phyloP scores from a whole-genome alignment of 2,329 filamentous ascomycete species.

The Scopulariopsis brevicaulis region DNA sequence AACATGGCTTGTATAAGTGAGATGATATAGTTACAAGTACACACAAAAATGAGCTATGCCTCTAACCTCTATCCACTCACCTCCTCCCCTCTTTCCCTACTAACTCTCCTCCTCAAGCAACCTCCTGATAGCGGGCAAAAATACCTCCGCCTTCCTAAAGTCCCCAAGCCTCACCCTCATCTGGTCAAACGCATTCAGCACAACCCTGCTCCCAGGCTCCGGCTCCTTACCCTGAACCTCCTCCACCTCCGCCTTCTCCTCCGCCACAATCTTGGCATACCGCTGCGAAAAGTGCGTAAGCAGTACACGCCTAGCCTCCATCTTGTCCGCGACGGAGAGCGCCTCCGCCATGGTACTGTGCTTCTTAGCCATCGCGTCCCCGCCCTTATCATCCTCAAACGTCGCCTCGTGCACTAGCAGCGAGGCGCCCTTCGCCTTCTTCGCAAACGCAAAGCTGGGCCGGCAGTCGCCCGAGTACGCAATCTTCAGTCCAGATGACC shows the following conservation, averaged over 20 bases:
- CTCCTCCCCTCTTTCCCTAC: neutral
- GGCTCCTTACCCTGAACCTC: constrained; percentile 11
- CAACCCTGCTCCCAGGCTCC: constrained; percentile 40
- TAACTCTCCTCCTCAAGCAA: constrained; percentile 32
- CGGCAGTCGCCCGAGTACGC: constrained; percentile 93
- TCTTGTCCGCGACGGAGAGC: constrained; percentile 60
- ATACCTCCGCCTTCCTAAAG: constrained; percentile 54
- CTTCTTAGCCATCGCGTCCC: constrained; percentile 76
- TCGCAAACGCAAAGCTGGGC: constrained; percentile 58
- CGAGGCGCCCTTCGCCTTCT: constrained; percentile 63
- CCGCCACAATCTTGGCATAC: constrained; percentile 62
- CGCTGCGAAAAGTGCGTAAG: constrained; percentile 94
- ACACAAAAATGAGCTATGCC: neutral
- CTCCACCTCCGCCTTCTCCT: constrained; percentile 18
- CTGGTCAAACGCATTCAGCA: constrained; percentile 67
- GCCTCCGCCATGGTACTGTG: constrained; percentile 87
- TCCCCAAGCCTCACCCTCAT: constrained; percentile 65
- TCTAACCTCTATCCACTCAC: neutral
- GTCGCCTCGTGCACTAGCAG: constrained; percentile 93
- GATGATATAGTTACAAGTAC: neutral
- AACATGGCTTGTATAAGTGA: no score
- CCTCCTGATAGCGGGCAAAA: constrained; percentile 40
- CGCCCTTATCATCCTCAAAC: constrained; percentile 74
- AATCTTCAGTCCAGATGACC: constrained; percentile 70
- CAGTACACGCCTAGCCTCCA: constrained; percentile 70